These are phyloP conservation scores for Boletus sp. DNA, from an alignment of 768 basidiomycete species.

Conservation along the genomic window DNA sequence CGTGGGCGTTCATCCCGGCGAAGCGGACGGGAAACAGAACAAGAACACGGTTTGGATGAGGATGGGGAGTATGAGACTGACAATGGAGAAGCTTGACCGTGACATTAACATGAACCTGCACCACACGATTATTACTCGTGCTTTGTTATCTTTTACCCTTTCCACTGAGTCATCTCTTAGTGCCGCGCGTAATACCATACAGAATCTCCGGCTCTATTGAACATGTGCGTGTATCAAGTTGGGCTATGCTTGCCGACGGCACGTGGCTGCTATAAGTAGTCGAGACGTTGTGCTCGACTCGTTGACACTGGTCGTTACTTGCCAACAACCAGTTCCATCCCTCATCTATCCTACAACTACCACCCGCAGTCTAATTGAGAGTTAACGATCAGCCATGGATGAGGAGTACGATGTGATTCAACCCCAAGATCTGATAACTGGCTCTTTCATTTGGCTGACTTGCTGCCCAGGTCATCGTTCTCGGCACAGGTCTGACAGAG, in stretches of 20 bases:
- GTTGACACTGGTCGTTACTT: constrained; percentile 10
- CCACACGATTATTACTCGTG: neutral
- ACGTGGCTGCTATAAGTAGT: constrained; percentile 34
- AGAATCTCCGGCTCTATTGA: neutral
- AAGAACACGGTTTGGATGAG: constrained; percentile 9
- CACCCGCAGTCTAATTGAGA: constrained; percentile 10
- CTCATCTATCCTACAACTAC: constrained; percentile 8
- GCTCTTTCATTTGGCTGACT: constrained; percentile 12
- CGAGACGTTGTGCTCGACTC: neutral
- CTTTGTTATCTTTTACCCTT: constrained; percentile 1
- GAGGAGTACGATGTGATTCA: constrained; percentile 90
- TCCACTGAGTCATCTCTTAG: neutral
- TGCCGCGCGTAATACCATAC: constrained; percentile 8
- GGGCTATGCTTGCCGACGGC: constrained; percentile 10
- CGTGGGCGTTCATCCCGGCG: constrained; percentile 25
- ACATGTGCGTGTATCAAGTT: neutral
- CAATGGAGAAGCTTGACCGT: constrained; percentile 7
- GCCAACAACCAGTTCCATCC: constrained; percentile 13
- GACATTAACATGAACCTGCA: neutral
- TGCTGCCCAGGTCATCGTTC: constrained; percentile 67
- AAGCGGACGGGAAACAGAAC: constrained; percentile 6
- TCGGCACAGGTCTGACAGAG: constrained; percentile 97
- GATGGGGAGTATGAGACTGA: constrained; percentile 24
- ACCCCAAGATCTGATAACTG: constrained; percentile 15
- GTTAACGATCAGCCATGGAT: constrained; percentile 66